Base-by-base conservation (phyloP, 768 basidiomycete species). In the Chalciporus sphaerocephalus region DNA sequence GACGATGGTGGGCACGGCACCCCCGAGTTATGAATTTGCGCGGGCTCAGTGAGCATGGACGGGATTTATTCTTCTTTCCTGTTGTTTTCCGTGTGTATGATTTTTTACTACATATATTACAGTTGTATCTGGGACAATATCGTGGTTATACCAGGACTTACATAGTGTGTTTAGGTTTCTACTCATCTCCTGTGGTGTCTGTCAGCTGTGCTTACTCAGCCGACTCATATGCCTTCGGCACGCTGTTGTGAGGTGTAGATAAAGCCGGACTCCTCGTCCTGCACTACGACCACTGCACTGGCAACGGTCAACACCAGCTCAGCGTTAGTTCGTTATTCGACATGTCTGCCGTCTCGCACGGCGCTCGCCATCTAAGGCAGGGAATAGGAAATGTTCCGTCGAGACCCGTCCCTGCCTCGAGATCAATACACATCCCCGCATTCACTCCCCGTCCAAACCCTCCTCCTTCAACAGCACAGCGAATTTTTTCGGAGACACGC, bases 401-500 rank as follows among this genome's bases (percentile, higher is more conserved):
- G 30, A 44, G 38, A 27, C 22, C 16, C 18, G 2, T 27, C 35
- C 40, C 27, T 13, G 40, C 4, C 33, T 46, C 70, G 24, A 71
- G 79, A 42, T 66, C 69, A 25, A 62, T 82, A 37, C 76, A 81
- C 58, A 65, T 73, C 6, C 68, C 69, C 7, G 65, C 74, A 17
- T 69, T 59, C 49, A 44, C 67, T n/a, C 67, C 70, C 33, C 59
- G 68, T 15, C 60, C 61, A 11, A 50, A 54, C 30, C 54, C 52
- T 15, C 60, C 66, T 22, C 52, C 60, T 10, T 63, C 66, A 2
- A 51, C 69, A 28, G 59, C 71, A 1, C 73, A 79, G 52, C 72
- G 68, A 44, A 53, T 85, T 36, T 65, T 84, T 46, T 68, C 70
- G 15, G 70, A 76, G 33, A 75, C 85, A 13, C 77, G 74, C 46